Evolutionary conservation across 805 yeast genomes (phyloP), one percentile per base, ranked within the genome.

Genomic region (Soucietia sequanensis): DNA sequence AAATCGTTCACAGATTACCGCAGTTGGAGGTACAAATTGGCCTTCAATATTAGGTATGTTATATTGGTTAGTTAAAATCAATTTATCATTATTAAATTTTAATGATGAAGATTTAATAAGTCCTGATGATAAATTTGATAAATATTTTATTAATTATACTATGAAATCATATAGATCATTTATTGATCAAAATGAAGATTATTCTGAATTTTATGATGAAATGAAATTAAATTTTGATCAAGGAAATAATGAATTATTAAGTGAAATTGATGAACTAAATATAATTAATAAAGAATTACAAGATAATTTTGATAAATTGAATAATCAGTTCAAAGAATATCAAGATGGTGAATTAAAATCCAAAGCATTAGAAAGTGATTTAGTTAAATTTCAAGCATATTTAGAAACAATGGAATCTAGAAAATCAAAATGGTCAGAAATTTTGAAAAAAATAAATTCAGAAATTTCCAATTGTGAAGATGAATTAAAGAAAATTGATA

Each of bases 21-120:
- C 96, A 0, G 96, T 87, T 9, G 96, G 96, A 5, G 95, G 95
- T 2, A 80, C 83, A 31, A 80, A 80, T 45, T 89, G 96, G 96
- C 88, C 86, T 9, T 73, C 75, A 6, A 85, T 87, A 44, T 57
- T 89, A 27, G 95, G 93, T 1, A 77, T 90, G 75, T 62, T 89
- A 15, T 80, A 83, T 54, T 89, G 96, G 96, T 55, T 89, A 29
- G 78, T 83, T 4, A 77, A 78, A 43, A 67, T 78, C 41, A 80
- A 69, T 47, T 41, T 57, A 27, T 44, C 62, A 42, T 36, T 64
- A 25, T 47, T 54, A 40, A 44, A 57, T 40, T 36, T 64, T 34
- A 52, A 50, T 32, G 56, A 56, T 19, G 56, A 55, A 22, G 62
- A 61, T 17, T 34, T 54, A 17, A 46, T 53, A 6, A 52, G 56